Evolutionary conservation across 2,329 filamentous ascomycete genomes (phyloP), one percentile per base, ranked within the genome.

Genomic region (Phaeosphaeria sp.): DNA sequence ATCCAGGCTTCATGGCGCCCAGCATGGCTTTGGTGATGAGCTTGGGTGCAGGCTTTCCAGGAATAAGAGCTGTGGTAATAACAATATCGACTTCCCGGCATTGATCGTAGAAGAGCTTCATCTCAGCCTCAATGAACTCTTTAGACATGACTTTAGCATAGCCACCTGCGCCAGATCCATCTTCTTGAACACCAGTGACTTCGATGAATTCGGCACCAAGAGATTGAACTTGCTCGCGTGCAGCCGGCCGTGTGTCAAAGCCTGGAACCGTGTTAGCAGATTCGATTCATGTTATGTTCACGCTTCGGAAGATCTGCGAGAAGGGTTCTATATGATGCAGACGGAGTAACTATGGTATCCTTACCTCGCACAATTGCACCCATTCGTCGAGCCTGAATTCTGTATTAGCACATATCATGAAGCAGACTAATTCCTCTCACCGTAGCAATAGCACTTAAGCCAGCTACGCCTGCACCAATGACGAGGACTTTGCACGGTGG

Each of bases 61-160:
- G 93, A 59, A 97, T 96, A 67, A 96, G 78, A n/a, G 93, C 93
- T 1, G 93, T 97, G 1, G 92, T 96, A 72, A 97, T 90, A 60
- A 97, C 90, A 62, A 97, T 96, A 76, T 97, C 92, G 51, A 96
- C 92, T 41, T 97, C 93, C 58, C 87, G 85, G 60, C 90, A 91
- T 75, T 96, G 93, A 66, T 95, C 90, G 73, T 91, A 88, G 78
- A 97, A 97, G 0, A 97, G 83, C 75, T 91, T 93, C 92, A 96
- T 96, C 76, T 97, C 92, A 6, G 92, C 92, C 59, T 92, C 91
- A 74, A 95, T 92, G 71, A 96, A 97, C 65, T 94, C 92, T 71
- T 94, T 93, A 54, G 91, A 95, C 92, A 96, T 96, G 72, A 93
- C 91, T 72, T 96, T 96, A 52, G 91, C 92, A 71, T 97, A 97